Base-by-base conservation (phyloP, 176 grass and related monocot genomes). In the Phoenix dactylifera region DNA sequence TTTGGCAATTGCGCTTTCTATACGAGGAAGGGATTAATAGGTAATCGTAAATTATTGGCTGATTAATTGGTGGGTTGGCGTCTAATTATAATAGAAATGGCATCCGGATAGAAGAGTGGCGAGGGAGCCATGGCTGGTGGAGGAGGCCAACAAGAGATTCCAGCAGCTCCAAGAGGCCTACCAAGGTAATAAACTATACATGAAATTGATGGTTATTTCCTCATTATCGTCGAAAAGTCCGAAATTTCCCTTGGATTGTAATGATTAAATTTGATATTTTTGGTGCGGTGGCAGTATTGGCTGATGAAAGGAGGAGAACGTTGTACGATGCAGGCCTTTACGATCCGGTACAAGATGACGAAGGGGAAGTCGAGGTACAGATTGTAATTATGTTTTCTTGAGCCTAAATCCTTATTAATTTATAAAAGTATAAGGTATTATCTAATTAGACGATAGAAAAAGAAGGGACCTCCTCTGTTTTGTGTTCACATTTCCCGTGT, bases 111-210 rank as follows among this genome's bases (percentile, higher is more conserved):
- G 82, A 83, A 78, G 82, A 80, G 72, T 63, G 15, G 12, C 65
- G 62, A 60, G 30, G 63, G 80, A 82, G 16, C 80, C 91, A 48
- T 62, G 49, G 71, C 55, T 74, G 16, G 70, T 76, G 49, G 86
- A 90, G 44, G 90, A 90, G 50, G 86, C 91, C 49, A 95, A 90
- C 67, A 12, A 17, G 6, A 80, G 74, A 62, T 95, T 95, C 72
- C 91, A 90, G 65, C 77, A 84, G 65, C 76, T 90, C 52, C 86
- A 90, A 55, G 86, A 95, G 72, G 91, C 91, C 0, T 90, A 95
- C 73, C 77, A 85, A 83, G 89, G 89, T 89, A 75, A 17, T 19
- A 3, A 74, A 55, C 29, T 25, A 44, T 12, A 44, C 35, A 9
- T 44, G 7, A 9, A 7, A 12, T 12, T 14, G 2, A 44, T 44